These are phyloP conservation scores for Fusarium buharicum DNA, from an alignment of 2,329 filamentous ascomycete genomes.

Conservation along the genomic window DNA sequence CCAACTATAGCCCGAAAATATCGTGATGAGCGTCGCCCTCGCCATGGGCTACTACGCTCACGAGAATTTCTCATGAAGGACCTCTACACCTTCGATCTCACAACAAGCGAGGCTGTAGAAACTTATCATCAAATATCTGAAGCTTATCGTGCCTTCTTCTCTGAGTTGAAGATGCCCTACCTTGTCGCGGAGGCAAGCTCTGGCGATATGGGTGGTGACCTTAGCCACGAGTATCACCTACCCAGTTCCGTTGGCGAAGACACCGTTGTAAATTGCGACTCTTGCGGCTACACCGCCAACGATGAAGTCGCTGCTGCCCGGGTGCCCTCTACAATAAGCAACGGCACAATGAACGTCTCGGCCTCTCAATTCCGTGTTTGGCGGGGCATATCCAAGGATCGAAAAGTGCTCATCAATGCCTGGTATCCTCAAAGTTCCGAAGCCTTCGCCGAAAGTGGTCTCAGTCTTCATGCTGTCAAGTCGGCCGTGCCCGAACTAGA, in stretches of 20 bases:
- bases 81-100: slow-evolving; percentile 91
- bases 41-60: slow-evolving; percentile 86
- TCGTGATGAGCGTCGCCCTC: slow-evolving; percentile 87
- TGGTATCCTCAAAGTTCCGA: slow-evolving; percentile 65
- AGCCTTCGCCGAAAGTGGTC: slow-evolving; percentile 45
- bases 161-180: slow-evolving; percentile 84
- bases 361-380: slow-evolving; percentile 56
- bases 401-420: slow-evolving; percentile 73
- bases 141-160: slow-evolving; percentile 81
- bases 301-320: slow-evolving; percentile 78
- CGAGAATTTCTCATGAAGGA: slow-evolving; percentile 99
- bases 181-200: slow-evolving; percentile 90
- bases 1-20: slow-evolving; percentile 80
- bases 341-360: not conserved
- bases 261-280: slow-evolving; percentile 77
- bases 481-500: slow-evolving; percentile 74
- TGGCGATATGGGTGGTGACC: slow-evolving; percentile 91
- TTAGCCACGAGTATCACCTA: slow-evolving; percentile 96
- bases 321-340: slow-evolving; percentile 1
- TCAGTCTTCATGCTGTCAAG: slow-evolving; percentile 72
- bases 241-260: slow-evolving; percentile 85
- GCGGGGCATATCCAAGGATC: slow-evolving; percentile 74
- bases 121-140: slow-evolving; percentile 81
- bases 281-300: slow-evolving; percentile 83
- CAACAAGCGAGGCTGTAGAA: slow-evolving; percentile 71